Evolutionary conservation across 2,329 filamentous ascomycete genomes (phyloP).

Genomic region (Claviceps sp.): DNA sequence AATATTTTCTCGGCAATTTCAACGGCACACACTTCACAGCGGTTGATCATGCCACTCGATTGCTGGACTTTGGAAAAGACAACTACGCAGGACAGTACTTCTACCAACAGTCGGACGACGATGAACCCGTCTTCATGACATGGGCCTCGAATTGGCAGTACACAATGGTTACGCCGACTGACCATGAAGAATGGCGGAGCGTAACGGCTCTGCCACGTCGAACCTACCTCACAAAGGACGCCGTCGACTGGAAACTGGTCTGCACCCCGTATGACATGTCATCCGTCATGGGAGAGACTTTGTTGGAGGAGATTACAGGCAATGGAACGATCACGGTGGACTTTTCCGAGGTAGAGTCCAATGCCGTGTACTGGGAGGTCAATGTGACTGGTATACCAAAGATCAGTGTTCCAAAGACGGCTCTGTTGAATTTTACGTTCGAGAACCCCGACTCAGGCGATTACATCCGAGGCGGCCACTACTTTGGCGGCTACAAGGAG

Average conservation of each 20-base stretch:
- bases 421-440: constrained; percentile 18
- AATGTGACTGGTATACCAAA: constrained; percentile 30
- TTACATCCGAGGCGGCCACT: no score
- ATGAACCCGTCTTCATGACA: constrained; percentile 4
- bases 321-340: constrained; percentile 36
- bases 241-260: constrained; percentile 23
- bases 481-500: no score
- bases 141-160: constrained; percentile 25
- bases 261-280: constrained; percentile 30
- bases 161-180: constrained; percentile 17
- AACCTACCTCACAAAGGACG: constrained; percentile 38
- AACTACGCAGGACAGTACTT: no score
- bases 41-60: no score
- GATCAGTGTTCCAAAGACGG: constrained; percentile 7
- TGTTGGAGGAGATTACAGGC: constrained; percentile 30
- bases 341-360: constrained; percentile 34
- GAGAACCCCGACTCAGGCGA: constrained; percentile 10
- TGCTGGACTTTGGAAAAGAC: no score
- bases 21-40: no score
- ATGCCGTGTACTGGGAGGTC: constrained; percentile 40
- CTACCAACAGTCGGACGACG: no score
- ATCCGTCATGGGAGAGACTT: constrained; percentile 29
- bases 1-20: constrained; percentile 31
- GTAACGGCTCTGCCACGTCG: constrained; percentile 27
- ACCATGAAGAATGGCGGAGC: constrained; percentile 18